Base-by-base conservation (phyloP, 352 stramenopile species). In the Phytophthora palmivora region DNA sequence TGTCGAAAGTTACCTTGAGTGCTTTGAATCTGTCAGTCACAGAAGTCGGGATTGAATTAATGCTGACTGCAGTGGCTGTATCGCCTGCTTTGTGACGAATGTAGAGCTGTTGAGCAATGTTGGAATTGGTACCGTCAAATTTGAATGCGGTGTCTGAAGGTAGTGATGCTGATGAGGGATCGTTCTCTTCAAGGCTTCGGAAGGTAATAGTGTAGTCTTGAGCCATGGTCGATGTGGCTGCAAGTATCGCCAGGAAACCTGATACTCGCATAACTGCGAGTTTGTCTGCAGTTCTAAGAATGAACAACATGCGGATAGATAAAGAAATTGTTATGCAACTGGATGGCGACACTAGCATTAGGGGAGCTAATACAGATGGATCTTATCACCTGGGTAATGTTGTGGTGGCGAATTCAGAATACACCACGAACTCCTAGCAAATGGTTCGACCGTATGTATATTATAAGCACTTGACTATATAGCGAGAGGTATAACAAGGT, bases 131-230 rank as follows among this genome's bases (percentile, higher is more conserved):
- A 28, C 24, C 6, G 6, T 28, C 24, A 6, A 28, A 28, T 3
- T 6, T 6, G 24, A 28, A 28, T 28, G 30, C 46, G 7, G 32
- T 37, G 45, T 68, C 30, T 15, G 42, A 30, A 45, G 36, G 16
- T 42, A 52, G 24, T 22, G 24, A 58, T 28, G 32, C n/a, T 4
- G 60, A 32, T 15, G 26, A 58, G 42, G 58, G 16, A 9, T 63
- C 52, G 3, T 48, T 22, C 6, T 58, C 49, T 41, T 47, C 12
- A 2, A 68, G 30, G 15, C 59, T 68, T 39, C 59, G 59, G 28
- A 68, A 63, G n/a, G 59, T 68, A 18, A 57, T 68, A 4, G 59
- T 73, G 32, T 33, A 43, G 48, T 45, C 59, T 43, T 63, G 24
- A n/a, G 44, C 59, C 42, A 41, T 15, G 7, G 26, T 33, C 15